A percentile compares a stretch with the other conserved stretches of the same genome.
Conservation (phyloP, 2,329 filamentous ascomycete species). For the Myriosclerotinia scirpicola region DNA sequence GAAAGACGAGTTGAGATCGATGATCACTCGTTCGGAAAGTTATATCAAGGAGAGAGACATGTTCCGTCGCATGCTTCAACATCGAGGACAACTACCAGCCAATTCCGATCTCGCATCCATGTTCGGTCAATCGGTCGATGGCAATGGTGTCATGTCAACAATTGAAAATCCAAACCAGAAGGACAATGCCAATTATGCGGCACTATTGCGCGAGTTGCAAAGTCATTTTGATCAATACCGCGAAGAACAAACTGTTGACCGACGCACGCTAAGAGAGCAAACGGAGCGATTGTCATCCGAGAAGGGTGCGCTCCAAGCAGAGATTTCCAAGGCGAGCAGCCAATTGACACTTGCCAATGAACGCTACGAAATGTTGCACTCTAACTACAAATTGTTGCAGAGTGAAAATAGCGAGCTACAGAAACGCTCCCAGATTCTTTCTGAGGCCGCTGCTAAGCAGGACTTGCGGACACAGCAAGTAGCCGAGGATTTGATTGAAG, state of each 20-base stretch:
- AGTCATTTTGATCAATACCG: slow-evolving; percentile 86
- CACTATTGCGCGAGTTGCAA: slow-evolving; percentile 83
- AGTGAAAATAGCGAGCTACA: slow-evolving; percentile 83
- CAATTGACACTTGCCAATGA: slow-evolving; percentile 80
- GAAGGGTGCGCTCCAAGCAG: slow-evolving; percentile 77
- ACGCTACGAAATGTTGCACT: slow-evolving; percentile 84
- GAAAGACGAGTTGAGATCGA: slow-evolving; percentile 80
- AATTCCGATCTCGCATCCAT: slow-evolving; percentile 63
- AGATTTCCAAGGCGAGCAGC: slow-evolving; percentile 76
- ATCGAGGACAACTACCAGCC: slow-evolving; percentile 61
- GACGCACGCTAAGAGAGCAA: slow-evolving; percentile 80
- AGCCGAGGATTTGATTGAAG: slow-evolving; percentile 88
- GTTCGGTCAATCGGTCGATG: slow-evolving; percentile 69
- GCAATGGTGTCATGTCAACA: slow-evolving; percentile 56
- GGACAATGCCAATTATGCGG: slow-evolving; percentile 68
- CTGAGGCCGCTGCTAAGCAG: slow-evolving; percentile 83
- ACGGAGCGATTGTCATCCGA: slow-evolving; percentile 78
- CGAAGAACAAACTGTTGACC: slow-evolving; percentile 79
- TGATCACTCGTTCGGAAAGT: slow-evolving; percentile 82
- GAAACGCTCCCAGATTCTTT: slow-evolving; percentile 73
- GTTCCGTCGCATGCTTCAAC: slow-evolving; percentile 91
- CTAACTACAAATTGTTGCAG: slow-evolving; percentile 81
- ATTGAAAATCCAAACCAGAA: slow-evolving; percentile 55
- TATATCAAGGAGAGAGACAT: slow-evolving; percentile 96
- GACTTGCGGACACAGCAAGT: slow-evolving; percentile 89